Percentiles rank a stretch among this genome's conserved stretches.
Conservation (phyloP, 495 filamentous ascomycete species). For the Chaetomium fimeti region DNA sequence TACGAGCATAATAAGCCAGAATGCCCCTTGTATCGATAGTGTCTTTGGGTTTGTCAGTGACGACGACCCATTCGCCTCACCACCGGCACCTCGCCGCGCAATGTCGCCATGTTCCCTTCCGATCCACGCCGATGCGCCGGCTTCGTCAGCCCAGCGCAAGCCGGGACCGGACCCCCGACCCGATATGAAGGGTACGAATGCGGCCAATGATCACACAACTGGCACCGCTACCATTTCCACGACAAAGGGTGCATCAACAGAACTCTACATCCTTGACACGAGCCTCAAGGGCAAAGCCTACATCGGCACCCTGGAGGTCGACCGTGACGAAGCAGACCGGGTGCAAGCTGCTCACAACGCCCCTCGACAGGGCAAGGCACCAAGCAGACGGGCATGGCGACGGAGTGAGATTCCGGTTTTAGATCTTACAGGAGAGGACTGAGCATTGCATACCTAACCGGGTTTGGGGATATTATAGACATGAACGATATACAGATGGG, state of each 20-base stretch:
- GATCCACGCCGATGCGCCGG: not conserved
- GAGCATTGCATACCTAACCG: not conserved
- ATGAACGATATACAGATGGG: not conserved
- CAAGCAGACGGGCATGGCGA: slow-evolving; percentile 30
- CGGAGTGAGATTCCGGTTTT: slow-evolving; percentile 41
- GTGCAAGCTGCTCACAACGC: slow-evolving; percentile 2
- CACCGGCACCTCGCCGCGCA: not conserved
- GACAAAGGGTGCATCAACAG: slow-evolving; percentile 1
- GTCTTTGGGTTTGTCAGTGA: not conserved
- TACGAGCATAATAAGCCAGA: not conserved
- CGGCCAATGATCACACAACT: not conserved
- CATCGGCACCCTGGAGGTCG: slow-evolving; percentile 19
- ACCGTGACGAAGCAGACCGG: slow-evolving; percentile 31
- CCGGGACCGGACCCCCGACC: not conserved
- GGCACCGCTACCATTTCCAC: not conserved
- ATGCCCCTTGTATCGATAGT: too few relatives aligned
- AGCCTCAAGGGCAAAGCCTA: not conserved
- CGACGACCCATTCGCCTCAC: slow-evolving; percentile 25
- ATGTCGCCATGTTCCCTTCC: not conserved
- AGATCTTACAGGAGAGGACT: slow-evolving; percentile 43
- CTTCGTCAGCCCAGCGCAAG: not conserved
- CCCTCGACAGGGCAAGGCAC: not conserved
- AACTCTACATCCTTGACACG: slow-evolving; percentile 12
- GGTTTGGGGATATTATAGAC: not conserved
- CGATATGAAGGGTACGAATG: too few relatives aligned